Conservation (phyloP, 1,139 yeast genomes). For the Saccharomyces hybrid region DNA sequence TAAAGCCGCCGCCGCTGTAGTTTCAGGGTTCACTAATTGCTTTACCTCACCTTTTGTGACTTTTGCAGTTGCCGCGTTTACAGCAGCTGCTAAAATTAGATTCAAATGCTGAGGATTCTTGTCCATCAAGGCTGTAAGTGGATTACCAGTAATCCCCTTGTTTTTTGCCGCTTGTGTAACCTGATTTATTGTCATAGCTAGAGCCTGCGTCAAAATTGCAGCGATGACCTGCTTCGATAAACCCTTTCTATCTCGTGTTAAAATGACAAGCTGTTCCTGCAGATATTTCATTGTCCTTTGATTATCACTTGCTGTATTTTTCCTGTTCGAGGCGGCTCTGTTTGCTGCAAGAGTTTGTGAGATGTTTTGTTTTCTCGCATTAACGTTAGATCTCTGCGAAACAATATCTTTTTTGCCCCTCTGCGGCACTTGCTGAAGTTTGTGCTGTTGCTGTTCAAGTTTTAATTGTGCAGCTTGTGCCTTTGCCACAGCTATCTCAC, state of each 20-base stretch:
- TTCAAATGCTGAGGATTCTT: conserved; percentile 84
- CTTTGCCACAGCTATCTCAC: conserved; percentile 50
- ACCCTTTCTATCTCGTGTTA: conserved; percentile 63
- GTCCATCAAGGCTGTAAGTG: conserved; percentile 70
- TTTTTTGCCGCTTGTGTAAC: conserved; percentile 80
- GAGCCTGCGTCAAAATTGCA: conserved; percentile 78
- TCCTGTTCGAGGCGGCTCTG: conserved; percentile 24
- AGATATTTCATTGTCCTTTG: conserved; percentile 42
- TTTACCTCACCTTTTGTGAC: conserved; percentile 40
- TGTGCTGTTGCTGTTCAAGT: conserved; percentile 40
- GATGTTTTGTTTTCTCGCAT: conserved; percentile 25
- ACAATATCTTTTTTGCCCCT: conserved; percentile 29
- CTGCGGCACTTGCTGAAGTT: conserved; percentile 16
- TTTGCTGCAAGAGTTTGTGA: conserved; percentile 33
- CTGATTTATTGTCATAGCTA: conserved; percentile 88
- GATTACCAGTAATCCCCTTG: conserved; percentile 77
- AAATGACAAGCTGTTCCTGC: conserved; percentile 60
- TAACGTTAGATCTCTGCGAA: conserved; percentile 18
- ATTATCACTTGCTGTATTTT: conserved; percentile 22
- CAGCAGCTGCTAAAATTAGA: conserved; percentile 72
- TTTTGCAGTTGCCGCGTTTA: conserved; percentile 69
- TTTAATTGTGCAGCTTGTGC: conserved; percentile 50
- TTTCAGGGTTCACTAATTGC: conserved; percentile 29
- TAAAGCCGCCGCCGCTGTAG: conserved; percentile 7
- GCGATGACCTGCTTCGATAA: conserved; percentile 69